Evolutionary conservation across 2,329 filamentous ascomycete genomes (phyloP).

Genomic region (Beauveria sp.): DNA sequence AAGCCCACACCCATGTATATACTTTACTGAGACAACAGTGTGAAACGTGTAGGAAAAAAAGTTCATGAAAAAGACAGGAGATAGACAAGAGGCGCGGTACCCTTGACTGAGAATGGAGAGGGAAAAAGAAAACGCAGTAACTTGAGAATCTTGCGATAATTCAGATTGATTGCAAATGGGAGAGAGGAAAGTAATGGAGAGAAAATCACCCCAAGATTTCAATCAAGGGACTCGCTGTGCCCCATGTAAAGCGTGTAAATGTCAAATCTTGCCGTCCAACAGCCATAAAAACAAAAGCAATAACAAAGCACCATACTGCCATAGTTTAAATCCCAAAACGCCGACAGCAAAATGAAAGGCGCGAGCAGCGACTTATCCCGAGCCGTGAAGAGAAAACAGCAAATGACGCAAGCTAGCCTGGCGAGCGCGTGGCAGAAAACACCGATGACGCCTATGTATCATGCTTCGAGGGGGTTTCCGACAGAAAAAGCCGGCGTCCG

Average conservation of each 20-base stretch:
- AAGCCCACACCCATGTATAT: slow-evolving; percentile 18
- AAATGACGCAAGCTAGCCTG: not conserved
- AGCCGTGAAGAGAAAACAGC: not conserved
- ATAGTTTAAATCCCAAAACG: not conserved
- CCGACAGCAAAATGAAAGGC: not conserved
- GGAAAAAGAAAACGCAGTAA: not conserved
- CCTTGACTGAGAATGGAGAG: not conserved
- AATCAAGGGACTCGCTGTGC: slow-evolving; percentile 6
- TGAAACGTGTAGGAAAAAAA: not conserved
- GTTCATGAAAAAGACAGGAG: not conserved
- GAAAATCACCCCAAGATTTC: not conserved
- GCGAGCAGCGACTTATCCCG: not conserved
- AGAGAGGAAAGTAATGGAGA: not conserved
- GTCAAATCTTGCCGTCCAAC: not conserved
- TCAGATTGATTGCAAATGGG: not conserved
- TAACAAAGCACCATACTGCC: slow-evolving; percentile 8
- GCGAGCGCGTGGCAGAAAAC: not conserved
- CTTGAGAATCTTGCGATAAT: not conserved
- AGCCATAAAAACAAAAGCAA: not conserved
- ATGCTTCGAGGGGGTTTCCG: not conserved
- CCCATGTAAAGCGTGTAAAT: not conserved
- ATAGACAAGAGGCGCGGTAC: slow-evolving; percentile 6
- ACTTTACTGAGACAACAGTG: slow-evolving; percentile 9
- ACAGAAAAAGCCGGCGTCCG: not conserved
- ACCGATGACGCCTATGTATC: slow-evolving; percentile 9